A percentile compares a stretch with the other conserved stretches of the same genome.
Evolutionary conservation across 345 rosid species (phyloP).

Genomic region (Eucalyptus guilfoylei): DNA sequence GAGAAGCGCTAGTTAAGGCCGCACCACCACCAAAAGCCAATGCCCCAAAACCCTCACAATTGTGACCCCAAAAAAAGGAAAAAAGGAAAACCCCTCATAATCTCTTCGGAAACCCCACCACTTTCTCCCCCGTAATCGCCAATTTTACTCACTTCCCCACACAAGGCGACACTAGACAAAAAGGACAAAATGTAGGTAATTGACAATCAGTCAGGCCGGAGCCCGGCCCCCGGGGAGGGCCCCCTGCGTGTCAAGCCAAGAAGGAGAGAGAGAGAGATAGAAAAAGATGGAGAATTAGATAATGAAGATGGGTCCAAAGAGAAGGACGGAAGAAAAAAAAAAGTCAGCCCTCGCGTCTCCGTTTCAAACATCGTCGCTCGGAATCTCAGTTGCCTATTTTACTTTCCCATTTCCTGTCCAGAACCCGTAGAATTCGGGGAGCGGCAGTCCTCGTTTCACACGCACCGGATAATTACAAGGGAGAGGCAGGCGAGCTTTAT

Average conservation of each 20-base stretch:
- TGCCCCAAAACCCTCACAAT: background rate
- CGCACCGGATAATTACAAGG: too few relatives aligned
- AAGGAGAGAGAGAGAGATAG: too few relatives aligned
- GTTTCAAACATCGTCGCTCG: background rate
- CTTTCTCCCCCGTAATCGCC: background rate
- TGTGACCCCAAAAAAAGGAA: too few relatives aligned
- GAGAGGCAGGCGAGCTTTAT: too few relatives aligned
- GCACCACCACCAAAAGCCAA: background rate
- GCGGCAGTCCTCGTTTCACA: background rate
- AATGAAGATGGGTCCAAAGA: background rate
- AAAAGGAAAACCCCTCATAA: background rate
- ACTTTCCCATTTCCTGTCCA: background rate
- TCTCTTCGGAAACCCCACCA: background rate
- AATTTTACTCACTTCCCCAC: background rate
- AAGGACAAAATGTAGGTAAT: conserved; percentile 35
- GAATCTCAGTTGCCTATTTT: background rate
- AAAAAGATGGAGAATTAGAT: background rate
- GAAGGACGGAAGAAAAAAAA: background rate
- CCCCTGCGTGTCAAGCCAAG: background rate
- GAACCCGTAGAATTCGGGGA: background rate
- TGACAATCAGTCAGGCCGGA: background rate
- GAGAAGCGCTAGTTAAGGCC: background rate
- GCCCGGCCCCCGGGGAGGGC: background rate
- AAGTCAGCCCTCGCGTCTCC: background rate
- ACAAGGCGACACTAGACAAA: background rate